phyloP scores from a whole-genome alignment of 2,329 filamentous ascomycete species.

The Microdochium nivale region DNA sequence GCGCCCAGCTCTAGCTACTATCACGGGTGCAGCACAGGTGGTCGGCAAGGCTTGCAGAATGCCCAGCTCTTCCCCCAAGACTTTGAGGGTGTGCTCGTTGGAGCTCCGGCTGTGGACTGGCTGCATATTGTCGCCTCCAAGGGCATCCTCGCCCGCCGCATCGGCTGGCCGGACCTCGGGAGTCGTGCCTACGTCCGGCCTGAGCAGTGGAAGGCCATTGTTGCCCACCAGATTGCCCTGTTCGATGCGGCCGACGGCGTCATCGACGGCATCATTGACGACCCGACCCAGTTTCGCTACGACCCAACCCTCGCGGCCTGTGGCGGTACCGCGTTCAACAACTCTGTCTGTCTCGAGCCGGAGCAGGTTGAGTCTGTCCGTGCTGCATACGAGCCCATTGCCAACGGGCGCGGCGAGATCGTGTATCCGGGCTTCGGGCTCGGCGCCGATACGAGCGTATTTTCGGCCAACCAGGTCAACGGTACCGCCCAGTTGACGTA shows the following conservation, averaged over 20 bases:
- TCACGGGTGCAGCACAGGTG: conserved; percentile 43
- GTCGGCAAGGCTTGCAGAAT: conserved; percentile 40
- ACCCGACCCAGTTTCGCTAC: conserved; percentile 27
- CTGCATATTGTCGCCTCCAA: conserved; percentile 23
- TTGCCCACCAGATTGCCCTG: conserved; percentile 27
- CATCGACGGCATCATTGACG: conserved; percentile 29
- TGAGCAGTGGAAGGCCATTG: conserved; percentile 26
- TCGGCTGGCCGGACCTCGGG: conserved; percentile 31
- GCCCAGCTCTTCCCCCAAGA: conserved; percentile 41
- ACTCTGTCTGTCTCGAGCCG: conserved; percentile 5
- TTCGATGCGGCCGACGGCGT: conserved; percentile 32
- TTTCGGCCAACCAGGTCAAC: conserved; percentile 9
- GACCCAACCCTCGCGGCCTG: conserved; percentile 9
- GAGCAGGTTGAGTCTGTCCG: conserved; percentile 9
- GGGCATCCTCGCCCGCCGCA: conserved; percentile 27
- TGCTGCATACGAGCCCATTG: conserved; percentile 8
- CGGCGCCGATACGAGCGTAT: conserved; percentile 8
- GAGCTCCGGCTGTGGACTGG: conserved; percentile 22
- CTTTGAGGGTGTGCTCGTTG: conserved; percentile 43
- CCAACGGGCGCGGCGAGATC: conserved; percentile 4
- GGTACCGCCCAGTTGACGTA: conserved; percentile 8
- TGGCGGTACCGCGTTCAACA: conserved; percentile 7
- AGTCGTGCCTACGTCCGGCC: conserved; percentile 25
- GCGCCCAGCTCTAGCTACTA: conserved; percentile 34
- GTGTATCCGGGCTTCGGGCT: conserved; percentile 10